Percentiles rank a stretch among this genome's conserved stretches.
Evolutionary conservation across 371 early-diverging fungal species (phyloP).

Genomic region (Mucor velutinosus): DNA sequence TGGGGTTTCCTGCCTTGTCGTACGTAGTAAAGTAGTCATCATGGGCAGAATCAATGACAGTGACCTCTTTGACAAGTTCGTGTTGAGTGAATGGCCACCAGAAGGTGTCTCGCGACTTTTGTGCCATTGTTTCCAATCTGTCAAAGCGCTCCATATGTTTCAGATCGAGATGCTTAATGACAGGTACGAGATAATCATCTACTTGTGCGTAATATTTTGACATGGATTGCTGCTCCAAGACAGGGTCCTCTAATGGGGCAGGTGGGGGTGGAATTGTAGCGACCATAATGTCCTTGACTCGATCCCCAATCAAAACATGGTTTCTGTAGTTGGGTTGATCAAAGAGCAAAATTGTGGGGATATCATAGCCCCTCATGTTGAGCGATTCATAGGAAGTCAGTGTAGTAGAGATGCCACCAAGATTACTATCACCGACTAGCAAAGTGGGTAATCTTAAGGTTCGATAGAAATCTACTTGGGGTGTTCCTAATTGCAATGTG

Average conservation of each 20-base stretch:
- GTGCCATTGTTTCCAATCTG: conserved; percentile 60
- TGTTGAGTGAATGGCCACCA: conserved; percentile 94
- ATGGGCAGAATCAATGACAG: conserved; percentile 79
- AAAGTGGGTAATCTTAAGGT: conserved; percentile 71
- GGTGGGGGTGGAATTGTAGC: conserved; percentile 63
- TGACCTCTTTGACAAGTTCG: conserved; percentile 60
- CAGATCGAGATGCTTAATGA: conserved; percentile 52
- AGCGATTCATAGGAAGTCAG: conserved; percentile 75
- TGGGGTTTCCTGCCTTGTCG: conserved; percentile 18
- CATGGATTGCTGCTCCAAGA: conserved; percentile 54
- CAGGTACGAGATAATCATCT: conserved; percentile 49
- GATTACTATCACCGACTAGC: conserved; percentile 73
- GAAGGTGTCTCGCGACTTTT: conserved; percentile 55
- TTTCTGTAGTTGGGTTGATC: conserved; percentile 63
- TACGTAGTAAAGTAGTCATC: conserved; percentile 67
- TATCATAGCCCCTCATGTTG: conserved; percentile 71
- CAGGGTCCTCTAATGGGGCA: conserved; percentile 36
- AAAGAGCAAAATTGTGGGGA: conserved; percentile 70
- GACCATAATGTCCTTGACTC: conserved; percentile 25
- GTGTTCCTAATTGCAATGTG: conserved; percentile 40
- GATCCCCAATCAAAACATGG: conserved; percentile 48
- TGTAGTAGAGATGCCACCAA: conserved; percentile 86
- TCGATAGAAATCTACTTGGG: conserved; percentile 78
- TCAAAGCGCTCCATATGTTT: conserved; percentile 59
- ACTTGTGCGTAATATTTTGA: conserved; percentile 58